These are phyloP conservation scores for Sugiyamaella japonica DNA, from an alignment of 1,139 yeast genomes.

Conservation along the genomic window DNA sequence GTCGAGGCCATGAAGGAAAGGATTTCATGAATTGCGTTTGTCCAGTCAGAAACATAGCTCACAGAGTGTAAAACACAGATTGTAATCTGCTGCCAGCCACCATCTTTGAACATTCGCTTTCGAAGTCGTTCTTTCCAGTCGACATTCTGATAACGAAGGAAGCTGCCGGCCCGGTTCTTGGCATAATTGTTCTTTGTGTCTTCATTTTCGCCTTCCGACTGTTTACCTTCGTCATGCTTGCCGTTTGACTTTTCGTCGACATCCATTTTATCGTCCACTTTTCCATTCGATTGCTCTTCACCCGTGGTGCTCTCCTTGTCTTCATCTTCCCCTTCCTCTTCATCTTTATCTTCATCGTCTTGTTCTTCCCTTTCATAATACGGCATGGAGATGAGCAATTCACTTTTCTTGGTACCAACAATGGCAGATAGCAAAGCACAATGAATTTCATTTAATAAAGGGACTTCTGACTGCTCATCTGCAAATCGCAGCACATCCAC, in stretches of 20 bases:
- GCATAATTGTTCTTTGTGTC: neutral
- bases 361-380: conserved; percentile 36
- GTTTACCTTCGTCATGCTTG: conserved; percentile 21
- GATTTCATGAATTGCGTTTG: conserved; percentile 48
- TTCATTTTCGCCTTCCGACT: conserved; percentile 14
- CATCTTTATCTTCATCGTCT: conserved; percentile 38
- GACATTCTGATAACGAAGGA: conserved; percentile 59
- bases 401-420: conserved; percentile 31
- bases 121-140: conserved; percentile 79
- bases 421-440: conserved; percentile 50
- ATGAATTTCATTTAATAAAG: conserved; percentile 67
- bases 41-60: conserved; percentile 58
- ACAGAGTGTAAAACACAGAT: conserved; percentile 64
- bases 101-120: conserved; percentile 74
- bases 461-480: conserved; percentile 52
- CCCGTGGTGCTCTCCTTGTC: conserved; percentile 38
- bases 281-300: conserved; percentile 18
- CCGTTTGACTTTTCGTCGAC: conserved; percentile 14
- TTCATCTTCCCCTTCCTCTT: conserved; percentile 39
- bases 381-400: conserved; percentile 47
- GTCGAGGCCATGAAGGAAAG: conserved; percentile 59
- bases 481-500: conserved; percentile 56
- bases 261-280: conserved; percentile 33
- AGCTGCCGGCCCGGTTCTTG: conserved; percentile 38
- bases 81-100: conserved; percentile 79